phyloP scores from a whole-genome alignment of 1,284 basidiomycete species.

The Cutaneotrichosporon sp. region DNA sequence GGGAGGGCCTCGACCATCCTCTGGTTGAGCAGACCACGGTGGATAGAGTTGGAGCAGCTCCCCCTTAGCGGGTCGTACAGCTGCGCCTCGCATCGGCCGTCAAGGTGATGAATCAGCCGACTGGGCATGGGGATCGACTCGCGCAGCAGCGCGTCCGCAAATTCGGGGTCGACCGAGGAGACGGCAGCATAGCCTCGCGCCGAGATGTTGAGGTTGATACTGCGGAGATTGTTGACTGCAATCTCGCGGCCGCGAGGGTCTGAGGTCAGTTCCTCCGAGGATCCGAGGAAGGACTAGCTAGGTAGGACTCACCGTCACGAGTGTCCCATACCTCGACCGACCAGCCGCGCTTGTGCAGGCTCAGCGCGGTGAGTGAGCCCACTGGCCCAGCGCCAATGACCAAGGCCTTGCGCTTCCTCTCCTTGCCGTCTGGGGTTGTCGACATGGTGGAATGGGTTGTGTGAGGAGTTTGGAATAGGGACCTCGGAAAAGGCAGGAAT shows the following conservation, averaged over 20 bases:
- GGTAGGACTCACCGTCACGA: constrained; percentile 65
- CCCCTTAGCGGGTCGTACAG: constrained; percentile 76
- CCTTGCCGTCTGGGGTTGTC: constrained; percentile 1
- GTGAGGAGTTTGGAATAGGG: not conserved
- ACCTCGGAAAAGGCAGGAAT: not conserved
- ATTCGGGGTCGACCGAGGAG: constrained; percentile 70
- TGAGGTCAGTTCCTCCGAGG: constrained; percentile 16
- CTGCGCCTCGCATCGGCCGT: constrained; percentile 73
- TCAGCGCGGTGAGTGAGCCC: constrained; percentile 84
- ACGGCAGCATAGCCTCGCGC: constrained; percentile 87
- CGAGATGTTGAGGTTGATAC: constrained; percentile 95
- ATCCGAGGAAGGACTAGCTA: not conserved
- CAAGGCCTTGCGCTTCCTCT: constrained; percentile 48
- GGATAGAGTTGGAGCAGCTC: constrained; percentile 92
- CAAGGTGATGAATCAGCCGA: constrained; percentile 84
- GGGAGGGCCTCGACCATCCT: constrained; percentile 68
- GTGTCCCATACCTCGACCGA: constrained; percentile 84
- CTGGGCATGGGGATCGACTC: constrained; percentile 90
- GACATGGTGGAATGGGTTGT: not conserved
- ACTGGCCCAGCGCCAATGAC: constrained; percentile 86
- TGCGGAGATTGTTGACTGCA: constrained; percentile 58
- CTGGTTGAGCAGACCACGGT: constrained; percentile 81
- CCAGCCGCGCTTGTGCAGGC: constrained; percentile 86
- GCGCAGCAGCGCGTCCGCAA: constrained; percentile 71
- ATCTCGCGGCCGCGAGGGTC: constrained; percentile 47